A percentile compares a stretch with the other conserved stretches of the same genome.
phyloP scores from a whole-genome alignment of 306 rosid genomes.

The Lagenaria siceraria region DNA sequence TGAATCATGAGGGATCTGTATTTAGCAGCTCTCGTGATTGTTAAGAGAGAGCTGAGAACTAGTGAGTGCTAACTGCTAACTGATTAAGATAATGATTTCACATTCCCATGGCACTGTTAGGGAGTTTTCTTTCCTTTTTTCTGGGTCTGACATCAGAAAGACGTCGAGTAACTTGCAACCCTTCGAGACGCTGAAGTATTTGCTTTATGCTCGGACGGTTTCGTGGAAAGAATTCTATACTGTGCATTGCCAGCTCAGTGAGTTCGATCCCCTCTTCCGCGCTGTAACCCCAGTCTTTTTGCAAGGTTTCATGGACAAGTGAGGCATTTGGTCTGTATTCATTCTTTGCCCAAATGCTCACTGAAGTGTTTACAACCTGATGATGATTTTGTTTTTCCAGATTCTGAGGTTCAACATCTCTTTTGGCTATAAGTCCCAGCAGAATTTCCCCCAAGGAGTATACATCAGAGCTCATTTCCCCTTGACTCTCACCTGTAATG shows the following conservation, averaged over 20 bases:
- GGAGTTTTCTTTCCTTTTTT: slow-evolving; percentile 21
- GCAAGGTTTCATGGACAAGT: slow-evolving; percentile 34
- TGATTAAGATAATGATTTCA: neutral
- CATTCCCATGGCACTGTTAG: neutral
- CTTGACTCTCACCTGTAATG: slow-evolving; percentile 19
- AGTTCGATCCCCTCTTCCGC: slow-evolving; percentile 32
- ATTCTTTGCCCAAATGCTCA: slow-evolving; percentile 52
- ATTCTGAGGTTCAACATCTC: slow-evolving; percentile 11
- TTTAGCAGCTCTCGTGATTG: neutral
- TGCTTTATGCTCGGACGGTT: slow-evolving; percentile 24
- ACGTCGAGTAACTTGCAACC: slow-evolving; percentile 15
- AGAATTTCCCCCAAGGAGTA: slow-evolving; percentile 43
- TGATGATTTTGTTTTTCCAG: slow-evolving; percentile 1
- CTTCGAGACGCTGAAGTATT: slow-evolving; percentile 12
- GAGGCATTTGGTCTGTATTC: slow-evolving; percentile 38
- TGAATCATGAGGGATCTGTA: neutral
- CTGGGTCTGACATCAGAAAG: slow-evolving; percentile 17
- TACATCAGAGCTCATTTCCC: slow-evolving; percentile 38
- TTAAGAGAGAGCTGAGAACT: neutral
- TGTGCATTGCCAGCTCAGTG: slow-evolving; percentile 35
- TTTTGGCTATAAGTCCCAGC: slow-evolving; percentile 38
- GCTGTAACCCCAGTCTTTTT: slow-evolving; percentile 40
- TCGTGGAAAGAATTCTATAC: slow-evolving; percentile 22
- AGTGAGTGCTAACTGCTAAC: neutral
- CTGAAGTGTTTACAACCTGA: slow-evolving; percentile 10